These are phyloP conservation scores for Mercurialis annua DNA, from an alignment of 345 rosid genomes.

Conservation along the genomic window DNA sequence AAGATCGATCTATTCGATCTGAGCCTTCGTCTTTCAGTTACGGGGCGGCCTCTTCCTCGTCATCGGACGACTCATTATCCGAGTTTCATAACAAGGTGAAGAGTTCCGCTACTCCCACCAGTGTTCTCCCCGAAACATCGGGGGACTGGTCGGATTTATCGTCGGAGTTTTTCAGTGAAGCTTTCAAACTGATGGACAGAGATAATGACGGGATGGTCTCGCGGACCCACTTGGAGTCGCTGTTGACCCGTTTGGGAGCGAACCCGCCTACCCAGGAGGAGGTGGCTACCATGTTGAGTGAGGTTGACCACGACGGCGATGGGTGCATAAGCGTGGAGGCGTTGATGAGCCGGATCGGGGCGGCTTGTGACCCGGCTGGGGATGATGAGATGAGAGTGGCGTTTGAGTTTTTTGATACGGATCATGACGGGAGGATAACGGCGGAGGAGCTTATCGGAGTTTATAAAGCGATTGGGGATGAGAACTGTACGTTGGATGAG, in stretches of 20 bases:
- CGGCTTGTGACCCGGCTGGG: slow-evolving; percentile 45
- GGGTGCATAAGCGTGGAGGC: slow-evolving; percentile 55
- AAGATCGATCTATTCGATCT: slow-evolving; percentile 39
- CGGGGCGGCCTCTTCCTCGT: slow-evolving; percentile 29
- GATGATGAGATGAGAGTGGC: slow-evolving; percentile 66
- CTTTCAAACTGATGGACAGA: slow-evolving; percentile 49
- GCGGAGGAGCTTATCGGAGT: slow-evolving; percentile 67
- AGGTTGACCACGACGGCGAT: slow-evolving; percentile 47
- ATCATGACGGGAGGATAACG: slow-evolving; percentile 84
- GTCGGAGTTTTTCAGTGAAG: slow-evolving; percentile 34
- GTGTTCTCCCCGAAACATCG: slow-evolving; percentile 51
- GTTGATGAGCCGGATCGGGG: slow-evolving; percentile 40
- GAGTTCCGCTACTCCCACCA: slow-evolving; percentile 54
- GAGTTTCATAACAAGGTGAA: slow-evolving; percentile 20
- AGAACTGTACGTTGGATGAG: slow-evolving; percentile 76
- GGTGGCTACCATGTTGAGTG: slow-evolving; percentile 52
- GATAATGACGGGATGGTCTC: slow-evolving; percentile 60
- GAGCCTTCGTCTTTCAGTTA: slow-evolving; percentile 59
- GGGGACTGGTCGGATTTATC: slow-evolving; percentile 45
- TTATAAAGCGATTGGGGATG: slow-evolving; percentile 61
- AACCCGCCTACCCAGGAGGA: slow-evolving; percentile 59
- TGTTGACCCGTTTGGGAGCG: slow-evolving; percentile 50
- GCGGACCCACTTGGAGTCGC: slow-evolving; percentile 52
- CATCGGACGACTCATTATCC: slow-evolving; percentile 35
- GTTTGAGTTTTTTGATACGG: slow-evolving; percentile 70